Base-by-base conservation (phyloP, 495 filamentous ascomycete genomes). In the Xylaria nigripes region DNA sequence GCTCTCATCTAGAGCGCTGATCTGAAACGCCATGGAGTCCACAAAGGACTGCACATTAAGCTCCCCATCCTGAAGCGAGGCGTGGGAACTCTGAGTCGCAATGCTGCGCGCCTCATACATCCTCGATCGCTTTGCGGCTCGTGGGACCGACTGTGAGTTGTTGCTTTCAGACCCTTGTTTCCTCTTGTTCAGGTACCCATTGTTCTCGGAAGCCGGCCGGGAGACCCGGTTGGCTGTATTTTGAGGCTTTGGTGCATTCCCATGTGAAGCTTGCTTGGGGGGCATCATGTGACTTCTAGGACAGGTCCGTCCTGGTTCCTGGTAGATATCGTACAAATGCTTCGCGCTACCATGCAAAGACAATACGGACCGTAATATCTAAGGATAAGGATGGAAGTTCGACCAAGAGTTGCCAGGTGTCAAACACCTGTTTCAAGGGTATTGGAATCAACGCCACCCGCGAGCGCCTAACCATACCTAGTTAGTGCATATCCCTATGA, bases 11-110 rank as follows among this genome's bases (percentile, higher is more conserved):
- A 98, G 72, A 1, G 91, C 84, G 38, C 78, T 81, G 63, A 98
- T 96, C 68, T 97, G 92, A 60, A 86, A 95, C 62, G 92, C 82
- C 16, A 90, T 84, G 8, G 89, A 82, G 46, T 79, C 78, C 54
- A 96, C 76, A 62, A 95, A 96, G n/a, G 85, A 79, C 45, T 82
- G 76, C 51, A 92, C 76, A 65, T 95, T 83, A 32, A 95, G 79
- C 54, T 87, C 81, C 59, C 90, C 90, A 64, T 86, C 82, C 30
- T 81, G 77, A 54, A 94, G 78, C 12, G 85, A 86, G 42, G 83
- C 82, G 42, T 86, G 81, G 22, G 82, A 68, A 12, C 81, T 78
- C 67, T 92, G 88, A 16, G 82, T 74, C n/a, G 85, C 76, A 51
- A 96, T 84, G 27, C 76, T 77, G 45, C 90, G 82, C 15, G 86